Evolutionary conservation across 345 rosid species (phyloP).

Genomic region (Isatis tinctoria): DNA sequence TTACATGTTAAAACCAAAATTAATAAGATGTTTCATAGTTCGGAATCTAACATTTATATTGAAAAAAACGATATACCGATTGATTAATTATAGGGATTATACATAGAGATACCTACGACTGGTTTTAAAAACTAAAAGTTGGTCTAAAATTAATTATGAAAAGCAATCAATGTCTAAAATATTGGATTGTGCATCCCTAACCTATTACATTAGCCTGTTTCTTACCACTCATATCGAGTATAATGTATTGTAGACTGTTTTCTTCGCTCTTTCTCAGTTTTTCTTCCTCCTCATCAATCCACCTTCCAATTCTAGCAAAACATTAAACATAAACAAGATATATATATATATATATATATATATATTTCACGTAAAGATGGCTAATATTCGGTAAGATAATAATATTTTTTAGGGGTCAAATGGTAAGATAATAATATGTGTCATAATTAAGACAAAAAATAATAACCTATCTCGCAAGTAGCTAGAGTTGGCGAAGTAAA

Average conservation of each 20-base stretch:
- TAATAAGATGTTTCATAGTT: neutral
- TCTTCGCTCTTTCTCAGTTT: constrained; percentile 49
- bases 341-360: neutral
- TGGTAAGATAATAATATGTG: no score
- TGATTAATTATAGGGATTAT: no score
- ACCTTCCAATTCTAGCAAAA: constrained; percentile 55
- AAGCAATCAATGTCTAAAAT: no score
- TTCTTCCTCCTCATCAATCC: constrained; percentile 84
- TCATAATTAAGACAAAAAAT: neutral
- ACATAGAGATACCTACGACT: no score
- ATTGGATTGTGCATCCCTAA: no score
- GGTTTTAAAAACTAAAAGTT: no score
- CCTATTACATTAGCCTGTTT: neutral
- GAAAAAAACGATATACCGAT: neutral
- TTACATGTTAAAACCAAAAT: neutral
- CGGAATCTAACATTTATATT: neutral
- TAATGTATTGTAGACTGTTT: constrained; percentile 54
- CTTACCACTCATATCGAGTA: constrained; percentile 67
- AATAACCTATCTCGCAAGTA: constrained; percentile 80
- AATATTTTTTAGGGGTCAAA: no score
- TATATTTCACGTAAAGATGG: neutral
- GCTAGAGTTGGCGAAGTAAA: constrained; percentile 77
- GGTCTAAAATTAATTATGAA: no score
- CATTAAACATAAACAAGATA: neutral
- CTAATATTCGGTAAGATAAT: neutral